A percentile compares a stretch with the other conserved stretches of the same genome.
Conservation (phyloP, 768 basidiomycete species). For the Tricholoma sp. region DNA sequence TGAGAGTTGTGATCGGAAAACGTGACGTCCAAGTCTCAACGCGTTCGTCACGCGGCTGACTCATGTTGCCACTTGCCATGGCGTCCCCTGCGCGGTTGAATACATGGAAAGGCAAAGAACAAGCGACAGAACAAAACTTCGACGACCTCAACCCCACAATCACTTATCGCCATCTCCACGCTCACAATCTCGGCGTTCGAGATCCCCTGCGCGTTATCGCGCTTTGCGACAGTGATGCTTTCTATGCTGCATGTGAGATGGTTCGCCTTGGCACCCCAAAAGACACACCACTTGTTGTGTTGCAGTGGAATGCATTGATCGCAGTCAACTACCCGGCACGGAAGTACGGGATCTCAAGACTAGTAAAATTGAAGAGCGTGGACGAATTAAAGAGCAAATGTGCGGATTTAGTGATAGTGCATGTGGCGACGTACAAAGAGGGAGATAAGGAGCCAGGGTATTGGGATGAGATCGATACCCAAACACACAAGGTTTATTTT, state of each 20-base stretch:
- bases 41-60: neutral
- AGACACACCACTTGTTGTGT: slow-evolving; percentile 68
- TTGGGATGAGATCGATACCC: slow-evolving; percentile 83
- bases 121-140: slow-evolving; percentile 41
- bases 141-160: slow-evolving; percentile 61
- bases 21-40: neutral
- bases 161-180: slow-evolving; percentile 75
- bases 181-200: slow-evolving; percentile 59
- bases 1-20: too few relatives aligned
- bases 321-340: slow-evolving; percentile 96
- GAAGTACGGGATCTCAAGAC: slow-evolving; percentile 88
- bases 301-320: slow-evolving; percentile 86
- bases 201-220: slow-evolving; percentile 84
- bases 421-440: slow-evolving; percentile 93
- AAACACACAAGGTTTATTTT: slow-evolving; percentile 79
- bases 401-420: slow-evolving; percentile 78
- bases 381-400: slow-evolving; percentile 83
- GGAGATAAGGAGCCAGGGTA: slow-evolving; percentile 86
- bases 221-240: slow-evolving; percentile 87
- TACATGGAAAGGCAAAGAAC: slow-evolving; percentile 54
- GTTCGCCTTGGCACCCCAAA: slow-evolving; percentile 63
- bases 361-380: slow-evolving; percentile 52
- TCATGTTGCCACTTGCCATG: neutral
- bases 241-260: slow-evolving; percentile 84
- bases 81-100: neutral